Conservation (phyloP, 306 rosid genomes). For the Boehmeria nivea region DNA sequence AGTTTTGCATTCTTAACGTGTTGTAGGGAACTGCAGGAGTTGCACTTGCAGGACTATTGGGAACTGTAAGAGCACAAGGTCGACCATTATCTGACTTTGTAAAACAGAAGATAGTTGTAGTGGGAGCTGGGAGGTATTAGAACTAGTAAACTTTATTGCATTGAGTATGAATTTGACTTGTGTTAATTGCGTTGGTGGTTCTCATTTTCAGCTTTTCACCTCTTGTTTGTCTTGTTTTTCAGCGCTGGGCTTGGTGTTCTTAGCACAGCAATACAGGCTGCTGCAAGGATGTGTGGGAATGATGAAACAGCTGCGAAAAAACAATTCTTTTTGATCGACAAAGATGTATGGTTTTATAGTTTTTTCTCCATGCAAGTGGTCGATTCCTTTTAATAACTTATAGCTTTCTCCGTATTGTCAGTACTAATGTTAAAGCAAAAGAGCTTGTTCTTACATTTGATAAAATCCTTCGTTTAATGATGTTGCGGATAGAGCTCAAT, state of each 20-base stretch:
- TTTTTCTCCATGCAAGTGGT: constrained; percentile 5
- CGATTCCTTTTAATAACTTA: background rate
- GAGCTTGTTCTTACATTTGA: background rate
- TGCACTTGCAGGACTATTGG: constrained; percentile 97
- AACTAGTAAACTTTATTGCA: constrained; percentile 16
- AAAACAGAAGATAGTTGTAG: constrained; percentile 92
- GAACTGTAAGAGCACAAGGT: constrained; percentile 95
- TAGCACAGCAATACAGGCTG: constrained; percentile 73
- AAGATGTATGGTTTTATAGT: constrained; percentile 53
- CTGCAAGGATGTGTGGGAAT: constrained; percentile 67
- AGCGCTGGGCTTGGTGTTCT: constrained; percentile 99
- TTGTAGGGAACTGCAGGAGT: constrained; percentile 98
- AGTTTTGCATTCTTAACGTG: constrained; percentile 21
- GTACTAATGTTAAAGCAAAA: too few species aligned
- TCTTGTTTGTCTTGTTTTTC: constrained; percentile 27
- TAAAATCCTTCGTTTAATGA: too few species aligned
- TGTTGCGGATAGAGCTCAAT: too few species aligned
- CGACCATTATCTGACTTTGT: constrained; percentile 72
- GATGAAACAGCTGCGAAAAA: constrained; percentile 53
- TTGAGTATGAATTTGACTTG: constrained; percentile 11
- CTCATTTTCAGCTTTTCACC: constrained; percentile 14
- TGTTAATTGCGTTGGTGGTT: constrained; percentile 11
- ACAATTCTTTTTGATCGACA: constrained; percentile 72
- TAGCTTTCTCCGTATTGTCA: background rate
- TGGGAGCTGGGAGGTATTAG: constrained; percentile 96